phyloP scores from a whole-genome alignment of 2,329 filamentous ascomycete species.

The Cercospora sp. region DNA sequence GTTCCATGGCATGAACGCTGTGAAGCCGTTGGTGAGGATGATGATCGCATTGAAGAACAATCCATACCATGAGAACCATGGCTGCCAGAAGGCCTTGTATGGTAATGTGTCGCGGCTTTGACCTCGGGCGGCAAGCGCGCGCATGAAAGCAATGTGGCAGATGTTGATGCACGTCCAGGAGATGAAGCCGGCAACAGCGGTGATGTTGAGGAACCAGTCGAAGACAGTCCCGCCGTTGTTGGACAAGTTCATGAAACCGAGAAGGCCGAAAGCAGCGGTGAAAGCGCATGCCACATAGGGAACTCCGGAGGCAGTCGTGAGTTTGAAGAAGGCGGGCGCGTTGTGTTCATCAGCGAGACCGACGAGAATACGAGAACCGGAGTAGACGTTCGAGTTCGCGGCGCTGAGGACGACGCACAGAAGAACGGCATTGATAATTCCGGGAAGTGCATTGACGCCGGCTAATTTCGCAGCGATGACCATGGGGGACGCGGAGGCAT shows the following conservation, averaged over 20 bases:
- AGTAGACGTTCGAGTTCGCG: conserved; percentile 68
- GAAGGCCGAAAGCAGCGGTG: conserved; percentile 66
- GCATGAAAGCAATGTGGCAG: conserved; percentile 71
- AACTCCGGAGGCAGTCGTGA: conserved; percentile 63
- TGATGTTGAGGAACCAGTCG: conserved; percentile 69
- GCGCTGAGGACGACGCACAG: conserved; percentile 68
- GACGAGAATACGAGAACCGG: conserved; percentile 67
- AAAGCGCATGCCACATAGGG: conserved; percentile 71
- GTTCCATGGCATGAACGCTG: conserved; percentile 72
- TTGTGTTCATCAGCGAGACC: conserved; percentile 63
- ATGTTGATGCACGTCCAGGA: conserved; percentile 69
- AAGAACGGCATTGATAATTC: conserved; percentile 70
- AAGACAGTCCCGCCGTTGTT: conserved; percentile 69
- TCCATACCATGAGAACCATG: conserved; percentile 69
- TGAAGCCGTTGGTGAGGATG: conserved; percentile 74
- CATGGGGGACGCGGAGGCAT: conserved; percentile 61
- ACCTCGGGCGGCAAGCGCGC: conserved; percentile 68
- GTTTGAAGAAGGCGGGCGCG: conserved; percentile 56
- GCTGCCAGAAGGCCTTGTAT: conserved; percentile 68
- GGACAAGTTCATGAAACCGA: conserved; percentile 73
- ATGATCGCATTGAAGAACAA: conserved; percentile 66
- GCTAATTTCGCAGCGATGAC: conserved; percentile 65
- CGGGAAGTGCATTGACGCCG: conserved; percentile 60
- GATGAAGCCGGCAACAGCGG: conserved; percentile 73
- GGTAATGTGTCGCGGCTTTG: conserved; percentile 67